A percentile compares a stretch with the other conserved stretches of the same genome.
phyloP scores from a whole-genome alignment of 78 protist genomes.

The Dictyostelium brefeldianum region DNA sequence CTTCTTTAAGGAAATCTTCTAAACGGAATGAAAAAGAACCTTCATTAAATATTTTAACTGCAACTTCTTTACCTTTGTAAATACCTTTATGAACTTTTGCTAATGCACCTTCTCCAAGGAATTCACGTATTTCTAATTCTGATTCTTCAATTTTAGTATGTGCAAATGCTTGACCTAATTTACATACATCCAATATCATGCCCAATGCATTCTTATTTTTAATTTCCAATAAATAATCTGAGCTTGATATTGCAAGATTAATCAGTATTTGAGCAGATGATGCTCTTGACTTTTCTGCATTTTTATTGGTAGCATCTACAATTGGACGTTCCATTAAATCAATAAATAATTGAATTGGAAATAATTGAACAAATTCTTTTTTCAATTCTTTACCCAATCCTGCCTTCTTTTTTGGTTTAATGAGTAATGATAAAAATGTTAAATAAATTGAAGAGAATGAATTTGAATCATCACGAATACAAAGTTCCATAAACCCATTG shows the following conservation, averaged over 20 bases:
- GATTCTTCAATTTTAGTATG: constrained; percentile 63
- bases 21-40: constrained; percentile 60
- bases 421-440: background rate
- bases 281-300: constrained; percentile 29
- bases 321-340: constrained; percentile 43
- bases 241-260: constrained; percentile 25
- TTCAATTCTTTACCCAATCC: constrained; percentile 12
- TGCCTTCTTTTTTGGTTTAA: constrained; percentile 13
- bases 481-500: constrained; percentile 32
- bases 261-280: constrained; percentile 70
- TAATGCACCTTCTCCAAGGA: constrained; percentile 70
- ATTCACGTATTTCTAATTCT: constrained; percentile 43
- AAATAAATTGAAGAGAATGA: background rate
- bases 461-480: constrained; percentile 34
- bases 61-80: constrained; percentile 76
- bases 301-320: background rate
- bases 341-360: constrained; percentile 36
- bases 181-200: constrained; percentile 54
- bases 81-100: constrained; percentile 41
- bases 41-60: constrained; percentile 74
- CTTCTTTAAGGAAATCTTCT: constrained; percentile 80
- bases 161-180: constrained; percentile 43
- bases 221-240: constrained; percentile 7
- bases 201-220: constrained; percentile 43
- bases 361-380: constrained; percentile 41